phyloP scores from a whole-genome alignment of 1,139 yeast genomes.

The Cylindricascospora bacillispora region DNA sequence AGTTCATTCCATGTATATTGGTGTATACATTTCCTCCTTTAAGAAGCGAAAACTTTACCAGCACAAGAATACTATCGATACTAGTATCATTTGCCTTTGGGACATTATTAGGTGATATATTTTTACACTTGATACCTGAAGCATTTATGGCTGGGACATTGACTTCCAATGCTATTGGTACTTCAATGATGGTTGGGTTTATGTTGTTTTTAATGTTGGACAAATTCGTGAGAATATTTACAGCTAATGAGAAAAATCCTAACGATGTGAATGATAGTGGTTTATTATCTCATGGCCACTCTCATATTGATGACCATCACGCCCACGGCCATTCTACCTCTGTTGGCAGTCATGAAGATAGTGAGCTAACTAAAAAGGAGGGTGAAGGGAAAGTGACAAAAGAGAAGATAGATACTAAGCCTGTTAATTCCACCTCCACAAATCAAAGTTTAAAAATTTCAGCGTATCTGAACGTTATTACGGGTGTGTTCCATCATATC shows the following conservation, averaged over 20 bases:
- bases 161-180: slow-evolving; percentile 22
- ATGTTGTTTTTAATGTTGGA: slow-evolving; percentile 43
- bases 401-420: slow-evolving; percentile 17
- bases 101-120: slow-evolving; percentile 56
- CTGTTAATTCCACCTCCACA: slow-evolving; percentile 14
- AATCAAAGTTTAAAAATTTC: slow-evolving; percentile 28
- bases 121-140: slow-evolving; percentile 53
- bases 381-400: not conserved
- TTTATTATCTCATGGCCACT: slow-evolving; percentile 31
- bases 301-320: no score
- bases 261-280: slow-evolving; percentile 19
- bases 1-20: slow-evolving; percentile 48
- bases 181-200: slow-evolving; percentile 45
- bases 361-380: not conserved
- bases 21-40: slow-evolving; percentile 39
- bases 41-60: slow-evolving; percentile 14
- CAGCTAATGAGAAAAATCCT: no score
- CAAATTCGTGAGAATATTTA: slow-evolving; percentile 39
- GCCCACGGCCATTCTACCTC: slow-evolving; percentile 4
- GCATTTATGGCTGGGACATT: slow-evolving; percentile 6
- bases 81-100: slow-evolving; percentile 61
- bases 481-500: slow-evolving; percentile 56
- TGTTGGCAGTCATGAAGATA: slow-evolving; percentile 1
- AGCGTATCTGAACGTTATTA: slow-evolving; percentile 49
- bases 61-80: slow-evolving; percentile 34